phyloP scores from a whole-genome alignment of 169 alveolate species.

The Eimeria necatrix region DNA sequence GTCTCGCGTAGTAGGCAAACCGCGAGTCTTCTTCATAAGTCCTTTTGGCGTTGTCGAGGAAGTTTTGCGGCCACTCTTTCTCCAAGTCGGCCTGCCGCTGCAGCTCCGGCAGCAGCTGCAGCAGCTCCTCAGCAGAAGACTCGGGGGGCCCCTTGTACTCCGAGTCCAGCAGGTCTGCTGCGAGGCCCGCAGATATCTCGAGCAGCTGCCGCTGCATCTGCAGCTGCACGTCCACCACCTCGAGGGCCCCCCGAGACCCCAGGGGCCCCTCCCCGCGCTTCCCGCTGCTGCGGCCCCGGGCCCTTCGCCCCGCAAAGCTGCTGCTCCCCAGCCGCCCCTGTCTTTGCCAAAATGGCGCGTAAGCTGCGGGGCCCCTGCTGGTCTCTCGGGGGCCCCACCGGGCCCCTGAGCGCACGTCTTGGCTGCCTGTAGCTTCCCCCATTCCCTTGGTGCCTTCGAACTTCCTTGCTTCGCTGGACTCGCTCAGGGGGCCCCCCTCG shows the following conservation, averaged over 20 bases:
- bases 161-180: not conserved
- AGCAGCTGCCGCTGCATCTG: conserved; percentile 40
- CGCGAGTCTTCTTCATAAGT: not conserved
- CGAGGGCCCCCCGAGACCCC: conserved; percentile 20
- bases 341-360: too few species aligned
- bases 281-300: not conserved
- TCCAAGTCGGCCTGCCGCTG: conserved; percentile 6
- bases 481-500: not conserved
- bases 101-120: conserved; percentile 26
- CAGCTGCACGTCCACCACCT: conserved; percentile 30
- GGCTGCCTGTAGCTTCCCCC: not conserved
- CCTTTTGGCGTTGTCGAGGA: not conserved
- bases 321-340: not conserved
- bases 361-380: too few species aligned
- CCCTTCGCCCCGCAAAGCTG: not conserved
- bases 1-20: not conserved
- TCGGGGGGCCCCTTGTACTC: not conserved
- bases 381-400: not conserved
- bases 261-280: not conserved
- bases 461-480: not conserved
- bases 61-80: not conserved
- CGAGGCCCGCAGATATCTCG: not conserved
- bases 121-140: conserved; percentile 15
- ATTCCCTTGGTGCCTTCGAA: not conserved
- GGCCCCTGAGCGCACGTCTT: not conserved